These are phyloP conservation scores for Cryphonectria japonica DNA, from an alignment of 2,329 filamentous ascomycete species.

Conservation along the genomic window DNA sequence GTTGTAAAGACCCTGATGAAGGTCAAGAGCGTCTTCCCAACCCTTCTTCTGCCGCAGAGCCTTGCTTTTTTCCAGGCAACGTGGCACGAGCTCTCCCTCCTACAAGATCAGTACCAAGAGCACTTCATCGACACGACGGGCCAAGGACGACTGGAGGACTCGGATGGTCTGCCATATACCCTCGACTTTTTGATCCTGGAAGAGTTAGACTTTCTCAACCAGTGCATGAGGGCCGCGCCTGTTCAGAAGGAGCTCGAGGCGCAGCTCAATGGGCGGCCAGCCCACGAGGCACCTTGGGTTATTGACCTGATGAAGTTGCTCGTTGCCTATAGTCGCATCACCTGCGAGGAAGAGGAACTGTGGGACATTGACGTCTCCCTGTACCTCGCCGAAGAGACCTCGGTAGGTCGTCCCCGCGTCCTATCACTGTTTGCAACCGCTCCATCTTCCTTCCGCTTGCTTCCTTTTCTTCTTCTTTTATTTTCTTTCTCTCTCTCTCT, in stretches of 20 bases:
- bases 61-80: conserved; percentile 81
- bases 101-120: conserved; percentile 74
- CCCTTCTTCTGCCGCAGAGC: conserved; percentile 80
- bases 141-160: conserved; percentile 86
- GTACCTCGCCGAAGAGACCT: conserved; percentile 92
- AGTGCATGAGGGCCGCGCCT: conserved; percentile 83
- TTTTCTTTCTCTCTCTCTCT: too few relatives aligned
- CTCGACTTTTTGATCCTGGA: conserved; percentile 92
- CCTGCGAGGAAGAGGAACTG: conserved; percentile 86
- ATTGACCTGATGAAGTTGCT: conserved; percentile 85
- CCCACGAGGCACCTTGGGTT: conserved; percentile 76
- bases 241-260: conserved; percentile 88
- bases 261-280: conserved; percentile 67
- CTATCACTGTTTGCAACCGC: too few relatives aligned
- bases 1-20: conserved; percentile 93
- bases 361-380: conserved; percentile 98
- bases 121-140: conserved; percentile 86
- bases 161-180: conserved; percentile 90
- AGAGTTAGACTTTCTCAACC: conserved; percentile 92
- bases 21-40: conserved; percentile 81
- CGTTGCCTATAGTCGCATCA: conserved; percentile 85
- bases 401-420: conserved; percentile 45
- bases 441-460: background rate
- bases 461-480: too few relatives aligned
- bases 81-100: conserved; percentile 81